Conservation (phyloP, 805 yeast species). For the Monosporozyma solicola region DNA sequence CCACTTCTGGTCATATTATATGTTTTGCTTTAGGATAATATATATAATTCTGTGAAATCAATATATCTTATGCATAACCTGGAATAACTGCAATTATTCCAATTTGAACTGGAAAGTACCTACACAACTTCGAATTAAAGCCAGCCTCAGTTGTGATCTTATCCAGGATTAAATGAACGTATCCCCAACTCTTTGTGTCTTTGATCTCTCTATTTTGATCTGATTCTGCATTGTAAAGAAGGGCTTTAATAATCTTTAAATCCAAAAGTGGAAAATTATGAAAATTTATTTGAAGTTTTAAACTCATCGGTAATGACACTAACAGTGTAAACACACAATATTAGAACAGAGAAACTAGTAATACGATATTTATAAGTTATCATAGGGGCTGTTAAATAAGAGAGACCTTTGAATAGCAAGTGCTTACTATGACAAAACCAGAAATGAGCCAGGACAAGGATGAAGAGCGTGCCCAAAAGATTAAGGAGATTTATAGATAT, state of each 20-base stretch:
- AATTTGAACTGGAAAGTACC: not conserved
- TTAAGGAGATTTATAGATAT: slow-evolving; percentile 40
- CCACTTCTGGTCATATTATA: not conserved
- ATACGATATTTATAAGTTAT: not conserved
- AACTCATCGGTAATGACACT: not conserved
- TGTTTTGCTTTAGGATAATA: not conserved
- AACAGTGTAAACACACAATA: not conserved
- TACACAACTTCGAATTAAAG: not conserved
- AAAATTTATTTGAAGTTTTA: not conserved
- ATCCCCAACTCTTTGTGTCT: not conserved
- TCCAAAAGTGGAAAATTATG: not conserved
- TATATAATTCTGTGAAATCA: not conserved
- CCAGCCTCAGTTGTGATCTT: not conserved
- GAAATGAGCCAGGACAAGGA: not conserved
- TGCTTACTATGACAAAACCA: not conserved
- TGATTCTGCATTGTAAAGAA: not conserved
- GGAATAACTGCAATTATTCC: not conserved
- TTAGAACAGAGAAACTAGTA: not conserved
- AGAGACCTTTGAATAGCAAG: not conserved
- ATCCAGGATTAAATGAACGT: not conserved
- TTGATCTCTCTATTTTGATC: not conserved
- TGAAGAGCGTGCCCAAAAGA: slow-evolving; percentile 13
- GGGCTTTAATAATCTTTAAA: not conserved
- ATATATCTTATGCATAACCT: not conserved
- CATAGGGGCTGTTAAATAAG: not conserved